Evolutionary conservation across 768 basidiomycete genomes (phyloP), one percentile per base, ranked within the genome.

Genomic region (Tricholoma terreum): DNA sequence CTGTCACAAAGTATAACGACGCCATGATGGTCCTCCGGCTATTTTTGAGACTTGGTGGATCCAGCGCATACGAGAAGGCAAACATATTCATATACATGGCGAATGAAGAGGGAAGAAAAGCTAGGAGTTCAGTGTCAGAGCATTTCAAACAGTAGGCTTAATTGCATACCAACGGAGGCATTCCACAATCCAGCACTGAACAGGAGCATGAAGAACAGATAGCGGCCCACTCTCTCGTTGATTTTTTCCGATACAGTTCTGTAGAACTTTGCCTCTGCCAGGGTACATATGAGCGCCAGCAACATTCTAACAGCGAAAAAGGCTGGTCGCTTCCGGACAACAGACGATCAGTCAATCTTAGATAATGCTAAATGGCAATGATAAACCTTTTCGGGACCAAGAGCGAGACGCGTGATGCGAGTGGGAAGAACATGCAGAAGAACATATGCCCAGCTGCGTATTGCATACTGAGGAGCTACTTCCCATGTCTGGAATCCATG

Each of bases 401-500:
- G 58, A 40, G 83, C 68, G 52, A 73, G 71, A 4, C 72, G 73
- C 12, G 86, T 78, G 10, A 92, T 55, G 58, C 79, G 84, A 35
- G 85, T 80, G 6, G 87, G 86, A 0, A 86, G 69, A n/a, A 86
- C 65, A 68, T 98, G 94, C 14, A 97, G 67, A 36, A 93, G 68
- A 56, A 97, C 84, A 72, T 98, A 98, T 10, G 93, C 84, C 93
- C 94, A 98, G 61, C 93, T 95, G 61, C 97, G 80, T 61, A 99
- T 86, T n/a, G 94, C 86, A 68, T 87, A 97, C 52, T 80, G 75
- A 10, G 97, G 94, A 8, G 94, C 90, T 5, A 92, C 84, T 69
- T 99, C 97, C 97, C 97, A 99, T 0, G 97, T 98, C 73, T 98
- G 96, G 71, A 99, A 98, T 7, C 91, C 97, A 58, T 86, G 79